Conservation (phyloP, 805 yeast species). For the Hagleromyces aurorensis region DNA sequence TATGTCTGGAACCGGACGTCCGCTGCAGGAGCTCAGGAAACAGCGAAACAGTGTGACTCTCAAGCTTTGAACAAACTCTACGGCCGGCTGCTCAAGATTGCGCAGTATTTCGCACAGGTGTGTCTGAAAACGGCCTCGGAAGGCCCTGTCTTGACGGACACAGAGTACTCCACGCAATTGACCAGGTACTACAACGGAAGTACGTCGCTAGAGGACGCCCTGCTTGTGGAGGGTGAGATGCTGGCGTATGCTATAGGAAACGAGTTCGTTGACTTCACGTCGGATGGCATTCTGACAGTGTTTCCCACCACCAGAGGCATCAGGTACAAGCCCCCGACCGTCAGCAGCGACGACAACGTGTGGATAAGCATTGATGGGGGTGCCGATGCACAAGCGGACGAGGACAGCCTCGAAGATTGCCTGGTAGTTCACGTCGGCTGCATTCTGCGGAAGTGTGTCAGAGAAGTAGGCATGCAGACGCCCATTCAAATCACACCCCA, state of each 20-base stretch:
- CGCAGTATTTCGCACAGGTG: conserved; percentile 16
- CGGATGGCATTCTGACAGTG: conserved; percentile 23
- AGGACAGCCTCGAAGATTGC: no score
- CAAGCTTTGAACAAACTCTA: conserved; percentile 11
- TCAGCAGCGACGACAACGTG: conserved; percentile 18
- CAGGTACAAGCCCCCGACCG: conserved; percentile 19
- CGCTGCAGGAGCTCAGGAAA: conserved; percentile 13
- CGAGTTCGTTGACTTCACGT: conserved; percentile 12
- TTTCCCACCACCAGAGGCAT: conserved; percentile 24
- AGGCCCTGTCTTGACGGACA: conserved; percentile 8
- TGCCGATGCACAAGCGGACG: no score
- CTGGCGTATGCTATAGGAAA: conserved; percentile 13
- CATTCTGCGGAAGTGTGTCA: conserved; percentile 14
- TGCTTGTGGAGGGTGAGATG: conserved; percentile 12
- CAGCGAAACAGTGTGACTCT: conserved; percentile 14
- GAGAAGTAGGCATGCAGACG: conserved; percentile 19
- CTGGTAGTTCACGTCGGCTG: conserved; percentile 25
- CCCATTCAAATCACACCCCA: conserved; percentile 18
- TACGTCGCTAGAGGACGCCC: conserved; percentile 7
- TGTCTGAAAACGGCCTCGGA: conserved; percentile 17
- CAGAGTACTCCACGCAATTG: conserved; percentile 12
- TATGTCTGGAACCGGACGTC: conserved; percentile 20
- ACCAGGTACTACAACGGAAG: conserved; percentile 17
- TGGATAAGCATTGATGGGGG: conserved; percentile 22
- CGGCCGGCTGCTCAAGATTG: conserved; percentile 18